Base-by-base conservation (phyloP, 2,329 filamentous ascomycete genomes). In the Aureobasidium sp. region DNA sequence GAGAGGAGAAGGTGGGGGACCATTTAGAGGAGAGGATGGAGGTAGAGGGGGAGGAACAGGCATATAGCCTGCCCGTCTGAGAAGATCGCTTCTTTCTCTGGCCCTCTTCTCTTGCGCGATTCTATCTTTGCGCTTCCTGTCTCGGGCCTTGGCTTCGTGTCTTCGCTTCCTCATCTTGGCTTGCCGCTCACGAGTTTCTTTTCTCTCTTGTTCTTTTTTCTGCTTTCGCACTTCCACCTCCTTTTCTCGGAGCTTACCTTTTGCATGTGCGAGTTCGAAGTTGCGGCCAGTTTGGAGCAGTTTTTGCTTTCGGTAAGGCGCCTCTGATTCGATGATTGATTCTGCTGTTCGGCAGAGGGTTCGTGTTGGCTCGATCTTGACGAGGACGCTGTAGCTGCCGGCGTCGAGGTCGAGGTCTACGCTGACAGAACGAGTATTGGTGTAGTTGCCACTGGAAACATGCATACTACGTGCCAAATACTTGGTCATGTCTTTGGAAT, bases 341-440 rank as follows among this genome's bases (percentile, higher is more conserved):
- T 57, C 53, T 27, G 53, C 39, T 8, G 53, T 57, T 2, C 27
- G 39, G 62, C 86, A 88, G 62, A 85, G 83, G 11, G 75, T 69
- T n/a, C 87, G 83, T 20, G 80, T 81, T 1, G 88, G 88, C 8
- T 86, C 85, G 63, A 94, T 82, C 70, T 89, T 91, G 72, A 93
- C 82, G 25, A 90, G 79, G 5, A 95, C 84, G 7, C 84, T 84
- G 73, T 95, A 95, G 47, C 82, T 84, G 12, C 90, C 90, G 0
- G 87, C 82, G 22, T 89, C 85, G 29, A 95, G 83, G 20, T 70
- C 67, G 9, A 94, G 79, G 71, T 94, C 90, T 1, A 89, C 86
- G 56, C 87, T 91, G 42, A 91, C 87, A 0, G 87, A 89, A 7
- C 90, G 85, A 25, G 80, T 84, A 83, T 91, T 89, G 72, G 78